Evolutionary conservation across 2,329 filamentous ascomycete genomes (phyloP).

Genomic region (Rhynchosporium agropyri): DNA sequence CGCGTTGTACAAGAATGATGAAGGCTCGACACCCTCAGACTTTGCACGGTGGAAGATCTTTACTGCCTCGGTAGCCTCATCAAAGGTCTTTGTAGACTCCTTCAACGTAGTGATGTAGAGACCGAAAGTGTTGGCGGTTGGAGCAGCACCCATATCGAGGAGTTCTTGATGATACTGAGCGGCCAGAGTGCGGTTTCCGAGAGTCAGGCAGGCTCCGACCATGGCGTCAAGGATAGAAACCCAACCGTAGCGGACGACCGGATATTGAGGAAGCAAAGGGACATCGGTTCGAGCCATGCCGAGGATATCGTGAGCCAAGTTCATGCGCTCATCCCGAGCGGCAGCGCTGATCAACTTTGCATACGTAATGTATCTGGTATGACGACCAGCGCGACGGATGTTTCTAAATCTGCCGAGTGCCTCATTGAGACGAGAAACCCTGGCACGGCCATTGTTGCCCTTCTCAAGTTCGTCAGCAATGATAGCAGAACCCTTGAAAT

Average conservation of each 20-base stretch:
- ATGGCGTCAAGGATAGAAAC: conserved; percentile 94
- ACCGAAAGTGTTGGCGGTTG: conserved; percentile 96
- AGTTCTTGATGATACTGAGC: conserved; percentile 90
- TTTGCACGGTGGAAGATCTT: conserved; percentile 97
- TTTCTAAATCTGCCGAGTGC: conserved; percentile 84
- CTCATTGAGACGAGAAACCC: conserved; percentile 74
- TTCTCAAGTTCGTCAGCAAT: conserved; percentile 91
- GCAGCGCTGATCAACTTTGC: conserved; percentile 92
- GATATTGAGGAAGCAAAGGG: conserved; percentile 80
- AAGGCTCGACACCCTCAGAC: conserved; percentile 90
- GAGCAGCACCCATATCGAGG: conserved; percentile 84
- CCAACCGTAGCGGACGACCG: conserved; percentile 92
- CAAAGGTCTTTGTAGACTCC: conserved; percentile 95
- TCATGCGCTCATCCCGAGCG: conserved; percentile 80
- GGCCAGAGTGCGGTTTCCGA: conserved; percentile 79
- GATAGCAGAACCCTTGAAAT: conserved; percentile 88
- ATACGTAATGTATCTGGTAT: conserved; percentile 95
- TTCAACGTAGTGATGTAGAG: conserved; percentile 99
- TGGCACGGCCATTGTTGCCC: conserved; percentile 62
- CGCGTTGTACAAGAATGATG: conserved; percentile 96
- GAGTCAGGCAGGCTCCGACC: conserved; percentile 86
- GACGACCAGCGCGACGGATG: conserved; percentile 87
- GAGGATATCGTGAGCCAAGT: conserved; percentile 82
- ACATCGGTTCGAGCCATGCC: conserved; percentile 88
- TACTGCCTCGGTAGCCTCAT: conserved; percentile 94